phyloP scores from a whole-genome alignment of 1,284 basidiomycete species.

The Trichosporon faecale region DNA sequence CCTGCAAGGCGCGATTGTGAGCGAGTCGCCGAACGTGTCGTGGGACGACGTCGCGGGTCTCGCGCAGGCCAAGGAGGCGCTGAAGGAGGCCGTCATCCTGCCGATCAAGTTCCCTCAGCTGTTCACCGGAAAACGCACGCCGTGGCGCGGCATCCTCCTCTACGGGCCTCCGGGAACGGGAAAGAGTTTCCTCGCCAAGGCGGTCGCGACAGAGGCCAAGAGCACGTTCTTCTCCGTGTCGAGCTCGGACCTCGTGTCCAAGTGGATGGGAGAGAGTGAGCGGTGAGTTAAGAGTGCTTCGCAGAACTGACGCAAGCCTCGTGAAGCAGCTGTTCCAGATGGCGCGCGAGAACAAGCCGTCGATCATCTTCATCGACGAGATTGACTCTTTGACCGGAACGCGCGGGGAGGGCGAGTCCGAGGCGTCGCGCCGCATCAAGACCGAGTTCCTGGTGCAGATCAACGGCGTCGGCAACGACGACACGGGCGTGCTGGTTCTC shows the following conservation, averaged over 20 bases:
- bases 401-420: slow-evolving; percentile 91
- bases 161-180: slow-evolving; percentile 97
- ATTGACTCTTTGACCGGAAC: slow-evolving; percentile 95
- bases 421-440: slow-evolving; percentile 94
- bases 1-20: slow-evolving; percentile 80
- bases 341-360: slow-evolving; percentile 92
- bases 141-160: slow-evolving; percentile 91
- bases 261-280: slow-evolving; percentile 99
- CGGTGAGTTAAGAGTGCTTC: slow-evolving; percentile 58
- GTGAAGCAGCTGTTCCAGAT: slow-evolving; percentile 96
- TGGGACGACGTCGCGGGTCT: slow-evolving; percentile 99
- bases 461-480: slow-evolving; percentile 98
- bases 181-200: slow-evolving; percentile 89
- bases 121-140: slow-evolving; percentile 96
- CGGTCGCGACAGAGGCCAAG: slow-evolving; percentile 97
- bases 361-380: slow-evolving; percentile 99
- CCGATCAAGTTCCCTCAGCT: slow-evolving; percentile 99
- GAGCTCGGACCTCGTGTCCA: slow-evolving; percentile 92
- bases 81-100: slow-evolving; percentile 97
- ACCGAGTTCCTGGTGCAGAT: slow-evolving; percentile 93
- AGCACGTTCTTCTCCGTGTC: slow-evolving; percentile 98
- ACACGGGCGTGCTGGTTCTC: slow-evolving; percentile 95
- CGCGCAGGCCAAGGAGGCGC: slow-evolving; percentile 86
- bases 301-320: slow-evolving; percentile 58
- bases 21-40: slow-evolving; percentile 91